Evolutionary conservation across 2,329 filamentous ascomycete genomes (phyloP).

Genomic region (Phoma sp.): DNA sequence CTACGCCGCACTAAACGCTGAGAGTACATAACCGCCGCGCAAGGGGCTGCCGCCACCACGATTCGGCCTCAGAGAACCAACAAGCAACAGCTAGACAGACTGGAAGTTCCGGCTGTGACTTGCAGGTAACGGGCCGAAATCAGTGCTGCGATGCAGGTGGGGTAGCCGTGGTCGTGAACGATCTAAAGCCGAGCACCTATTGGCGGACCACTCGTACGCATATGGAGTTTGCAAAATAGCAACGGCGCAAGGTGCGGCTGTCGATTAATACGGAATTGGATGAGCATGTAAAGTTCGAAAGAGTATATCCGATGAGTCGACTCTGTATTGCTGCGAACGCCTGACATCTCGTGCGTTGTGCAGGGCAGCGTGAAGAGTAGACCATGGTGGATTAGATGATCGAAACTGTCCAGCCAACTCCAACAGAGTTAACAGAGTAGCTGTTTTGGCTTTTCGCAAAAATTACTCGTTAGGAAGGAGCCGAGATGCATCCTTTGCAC

Average conservation of each 20-base stretch:
- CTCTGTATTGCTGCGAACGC: background rate
- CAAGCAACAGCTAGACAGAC: background rate
- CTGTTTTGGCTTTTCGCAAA: too few relatives aligned
- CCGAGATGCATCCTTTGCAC: background rate
- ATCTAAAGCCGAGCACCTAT: background rate
- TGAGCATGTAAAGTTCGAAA: background rate
- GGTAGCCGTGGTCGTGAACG: background rate
- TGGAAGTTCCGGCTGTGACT: background rate
- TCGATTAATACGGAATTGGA: too few relatives aligned
- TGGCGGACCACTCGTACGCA: too few relatives aligned
- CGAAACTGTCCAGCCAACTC: too few relatives aligned
- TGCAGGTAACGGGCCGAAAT: conserved; percentile 8
- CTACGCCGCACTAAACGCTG: conserved; percentile 19
- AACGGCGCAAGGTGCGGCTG: background rate
- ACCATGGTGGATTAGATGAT: background rate
- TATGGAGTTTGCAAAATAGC: background rate
- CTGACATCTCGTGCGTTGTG: background rate
- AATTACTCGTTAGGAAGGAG: background rate
- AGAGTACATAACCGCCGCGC: conserved; percentile 9
- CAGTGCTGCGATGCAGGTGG: background rate
- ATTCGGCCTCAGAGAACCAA: background rate
- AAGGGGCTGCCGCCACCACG: conserved; percentile 12
- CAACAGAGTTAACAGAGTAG: too few relatives aligned
- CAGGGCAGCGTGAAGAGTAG: background rate
- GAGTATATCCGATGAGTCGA: background rate